phyloP scores from a whole-genome alignment of 805 yeast species.

The Starmerella roubikii region DNA sequence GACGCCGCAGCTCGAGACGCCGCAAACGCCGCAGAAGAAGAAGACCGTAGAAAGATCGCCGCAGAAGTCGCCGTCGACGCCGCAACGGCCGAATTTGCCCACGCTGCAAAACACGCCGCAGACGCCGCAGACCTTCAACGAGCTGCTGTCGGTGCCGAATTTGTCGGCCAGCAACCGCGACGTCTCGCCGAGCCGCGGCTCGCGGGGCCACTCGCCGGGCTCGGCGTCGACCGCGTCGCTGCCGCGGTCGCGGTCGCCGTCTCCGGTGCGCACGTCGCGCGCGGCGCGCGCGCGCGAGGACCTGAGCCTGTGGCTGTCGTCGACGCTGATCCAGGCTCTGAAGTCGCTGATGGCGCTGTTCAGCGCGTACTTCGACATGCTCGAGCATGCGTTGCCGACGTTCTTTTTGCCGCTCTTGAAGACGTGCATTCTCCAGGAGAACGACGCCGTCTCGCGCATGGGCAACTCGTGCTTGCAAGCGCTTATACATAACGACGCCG shows the following conservation, averaged over 20 bases:
- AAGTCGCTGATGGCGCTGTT: slow-evolving; percentile 75
- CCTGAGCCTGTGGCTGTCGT: slow-evolving; percentile 87
- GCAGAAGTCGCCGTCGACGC: neutral
- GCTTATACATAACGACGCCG: slow-evolving; percentile 60
- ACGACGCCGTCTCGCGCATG: slow-evolving; percentile 89
- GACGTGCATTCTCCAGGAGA: slow-evolving; percentile 89
- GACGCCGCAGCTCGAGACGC: neutral
- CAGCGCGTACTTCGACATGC: slow-evolving; percentile 63
- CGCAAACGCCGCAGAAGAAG: neutral
- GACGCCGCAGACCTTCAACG: neutral
- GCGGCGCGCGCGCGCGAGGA: slow-evolving; percentile 50
- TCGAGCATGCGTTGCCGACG: slow-evolving; percentile 62
- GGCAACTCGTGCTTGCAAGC: slow-evolving; percentile 82
- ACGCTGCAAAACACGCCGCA: too few species aligned
- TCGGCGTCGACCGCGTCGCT: neutral
- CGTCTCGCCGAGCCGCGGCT: neutral
- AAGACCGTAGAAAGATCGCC: neutral
- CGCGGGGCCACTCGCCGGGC: neutral
- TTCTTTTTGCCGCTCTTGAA: slow-evolving; percentile 65
- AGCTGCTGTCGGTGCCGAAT: slow-evolving; percentile 1
- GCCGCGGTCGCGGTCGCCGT: slow-evolving; percentile 5
- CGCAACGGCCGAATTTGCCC: neutral
- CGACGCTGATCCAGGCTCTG: slow-evolving; percentile 90
- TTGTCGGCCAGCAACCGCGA: too few species aligned
- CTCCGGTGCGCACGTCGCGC: slow-evolving; percentile 1